Evolutionary conservation across 331 rosid species (phyloP).

Genomic region (Cydonia oblonga): DNA sequence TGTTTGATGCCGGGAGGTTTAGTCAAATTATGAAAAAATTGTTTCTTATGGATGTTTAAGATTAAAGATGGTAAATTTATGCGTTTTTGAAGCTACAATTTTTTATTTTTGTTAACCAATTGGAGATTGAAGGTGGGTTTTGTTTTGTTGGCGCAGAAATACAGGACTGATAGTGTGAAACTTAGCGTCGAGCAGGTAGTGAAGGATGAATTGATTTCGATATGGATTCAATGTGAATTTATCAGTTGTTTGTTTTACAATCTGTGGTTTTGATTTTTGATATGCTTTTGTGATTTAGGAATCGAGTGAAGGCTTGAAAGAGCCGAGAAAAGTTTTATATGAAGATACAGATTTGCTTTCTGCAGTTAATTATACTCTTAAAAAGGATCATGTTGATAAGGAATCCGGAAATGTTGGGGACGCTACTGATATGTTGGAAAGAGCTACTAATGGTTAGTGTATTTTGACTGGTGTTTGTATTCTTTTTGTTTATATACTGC

Average conservation of each 20-base stretch:
- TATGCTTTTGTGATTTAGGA: slow-evolving; percentile 33
- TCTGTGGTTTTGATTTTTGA: neutral
- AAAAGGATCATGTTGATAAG: slow-evolving; percentile 16
- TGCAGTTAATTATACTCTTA: slow-evolving; percentile 8
- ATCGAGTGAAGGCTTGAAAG: slow-evolving; percentile 54
- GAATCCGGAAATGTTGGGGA: slow-evolving; percentile 27
- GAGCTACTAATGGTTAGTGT: slow-evolving; percentile 34
- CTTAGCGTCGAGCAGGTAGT: slow-evolving; percentile 63
- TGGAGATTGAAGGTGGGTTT: slow-evolving; percentile 21
- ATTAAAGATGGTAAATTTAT: neutral
- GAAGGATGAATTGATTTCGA: neutral
- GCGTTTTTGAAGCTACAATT: neutral
- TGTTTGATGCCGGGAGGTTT: neutral
- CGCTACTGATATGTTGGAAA: slow-evolving; percentile 20
- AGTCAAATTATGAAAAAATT: neutral
- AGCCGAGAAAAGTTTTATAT: slow-evolving; percentile 65
- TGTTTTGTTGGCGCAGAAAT: slow-evolving; percentile 51
- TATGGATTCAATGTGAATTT: neutral
- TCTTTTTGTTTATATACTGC: slow-evolving; percentile 1
- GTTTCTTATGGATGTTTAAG: neutral
- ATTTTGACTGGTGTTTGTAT: neutral
- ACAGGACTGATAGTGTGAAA: slow-evolving; percentile 41
- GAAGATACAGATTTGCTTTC: slow-evolving; percentile 40
- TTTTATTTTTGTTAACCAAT: neutral
- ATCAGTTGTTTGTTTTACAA: neutral